A percentile compares a stretch with the other conserved stretches of the same genome.
These are phyloP conservation scores for Candida adriatica DNA, from an alignment of 805 yeast species.

Conservation along the genomic window DNA sequence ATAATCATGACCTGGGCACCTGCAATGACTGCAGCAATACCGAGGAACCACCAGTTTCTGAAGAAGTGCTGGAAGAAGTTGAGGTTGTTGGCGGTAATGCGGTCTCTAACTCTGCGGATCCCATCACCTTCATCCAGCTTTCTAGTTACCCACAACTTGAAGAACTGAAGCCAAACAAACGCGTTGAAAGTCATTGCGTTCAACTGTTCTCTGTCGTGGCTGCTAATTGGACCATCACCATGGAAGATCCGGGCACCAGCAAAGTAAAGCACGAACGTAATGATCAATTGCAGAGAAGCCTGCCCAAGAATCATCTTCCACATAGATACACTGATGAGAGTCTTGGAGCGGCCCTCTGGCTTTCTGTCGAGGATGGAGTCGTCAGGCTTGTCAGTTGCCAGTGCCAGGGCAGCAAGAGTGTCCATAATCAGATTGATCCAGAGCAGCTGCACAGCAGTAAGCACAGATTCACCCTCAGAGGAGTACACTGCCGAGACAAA, in stretches of 20 bases:
- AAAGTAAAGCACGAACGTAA: conserved; percentile 79
- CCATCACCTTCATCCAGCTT: conserved; percentile 86
- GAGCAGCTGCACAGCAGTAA: conserved; percentile 93
- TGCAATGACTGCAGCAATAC: conserved; percentile 66
- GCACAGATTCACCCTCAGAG: conserved; percentile 70
- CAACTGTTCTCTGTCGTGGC: conserved; percentile 50
- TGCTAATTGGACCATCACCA: conserved; percentile 24
- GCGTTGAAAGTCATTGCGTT: conserved; percentile 89
- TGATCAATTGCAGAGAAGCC: conserved; percentile 64
- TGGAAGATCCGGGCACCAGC: conserved; percentile 62
- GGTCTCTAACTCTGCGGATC: conserved; percentile 44
- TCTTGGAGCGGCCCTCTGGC: conserved; percentile 77
- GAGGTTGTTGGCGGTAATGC: conserved; percentile 58
- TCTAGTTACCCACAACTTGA: conserved; percentile 86
- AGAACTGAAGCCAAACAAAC: conserved; percentile 96
- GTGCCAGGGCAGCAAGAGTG: conserved; percentile 93
- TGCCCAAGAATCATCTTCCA: conserved; percentile 98
- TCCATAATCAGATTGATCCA: conserved; percentile 99
- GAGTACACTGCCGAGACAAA: conserved; percentile 91
- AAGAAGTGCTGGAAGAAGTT: conserved; percentile 79
- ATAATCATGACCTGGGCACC: conserved; percentile 84
- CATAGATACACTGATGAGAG: conserved; percentile 84
- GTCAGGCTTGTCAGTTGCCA: conserved; percentile 96
- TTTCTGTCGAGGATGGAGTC: conserved; percentile 67
- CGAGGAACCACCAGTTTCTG: conserved; percentile 76